A percentile compares a stretch with the other conserved stretches of the same genome.
Evolutionary conservation across 495 filamentous ascomycete species (phyloP).

Genomic region (Hypoxylon fragiforme): DNA sequence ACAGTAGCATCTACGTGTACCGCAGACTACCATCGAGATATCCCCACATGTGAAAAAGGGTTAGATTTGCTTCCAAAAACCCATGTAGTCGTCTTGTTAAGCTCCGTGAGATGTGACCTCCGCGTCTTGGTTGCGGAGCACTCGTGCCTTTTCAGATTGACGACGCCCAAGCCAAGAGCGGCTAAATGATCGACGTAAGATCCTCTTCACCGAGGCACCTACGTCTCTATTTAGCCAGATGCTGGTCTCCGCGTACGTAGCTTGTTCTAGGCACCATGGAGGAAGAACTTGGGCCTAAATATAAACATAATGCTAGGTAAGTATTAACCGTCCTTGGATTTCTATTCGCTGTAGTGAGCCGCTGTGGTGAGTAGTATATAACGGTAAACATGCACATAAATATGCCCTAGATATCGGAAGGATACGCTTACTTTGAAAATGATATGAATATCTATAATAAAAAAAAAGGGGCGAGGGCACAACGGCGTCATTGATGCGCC

Average conservation of each 20-base stretch:
- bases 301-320: constrained; percentile 3
- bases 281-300: constrained; percentile 5
- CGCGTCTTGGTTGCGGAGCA: constrained; percentile 32
- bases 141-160: constrained; percentile 21
- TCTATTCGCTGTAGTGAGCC: background rate
- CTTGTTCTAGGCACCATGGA: constrained; percentile 18
- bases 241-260: constrained; percentile 5
- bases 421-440: background rate
- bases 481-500: no score
- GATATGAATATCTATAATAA: background rate
- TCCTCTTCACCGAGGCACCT: constrained; percentile 34
- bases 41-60: constrained; percentile 22
- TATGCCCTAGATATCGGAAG: background rate
- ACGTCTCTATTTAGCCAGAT: constrained; percentile 30
- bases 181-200: constrained; percentile 33
- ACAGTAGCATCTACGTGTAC: constrained; percentile 15
- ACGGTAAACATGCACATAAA: background rate
- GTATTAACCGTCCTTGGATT: background rate
- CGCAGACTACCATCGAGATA: constrained; percentile 4
- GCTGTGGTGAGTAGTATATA: background rate
- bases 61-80: constrained; percentile 5
- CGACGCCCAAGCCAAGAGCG: constrained; percentile 33
- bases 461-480: background rate
- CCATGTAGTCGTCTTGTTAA: constrained; percentile 25
- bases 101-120: constrained; percentile 29